These are phyloP conservation scores for Pilasporangium apinafurcum DNA, from an alignment of 352 stramenopile genomes.

Conservation along the genomic window DNA sequence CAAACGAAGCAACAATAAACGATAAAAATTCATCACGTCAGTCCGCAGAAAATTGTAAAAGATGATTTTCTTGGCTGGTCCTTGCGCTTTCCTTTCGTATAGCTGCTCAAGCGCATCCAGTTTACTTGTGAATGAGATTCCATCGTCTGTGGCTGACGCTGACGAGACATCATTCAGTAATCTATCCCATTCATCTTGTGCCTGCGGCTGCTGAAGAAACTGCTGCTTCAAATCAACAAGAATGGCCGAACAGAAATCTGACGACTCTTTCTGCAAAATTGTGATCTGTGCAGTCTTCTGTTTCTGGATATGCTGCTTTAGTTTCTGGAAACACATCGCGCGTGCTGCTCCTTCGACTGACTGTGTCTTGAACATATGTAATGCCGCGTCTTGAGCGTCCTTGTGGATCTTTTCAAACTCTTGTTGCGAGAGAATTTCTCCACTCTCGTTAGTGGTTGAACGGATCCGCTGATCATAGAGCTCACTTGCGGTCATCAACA, in stretches of 20 bases:
- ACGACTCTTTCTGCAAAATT: conserved; percentile 51
- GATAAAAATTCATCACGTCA: conserved; percentile 44
- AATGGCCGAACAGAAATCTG: conserved; percentile 37
- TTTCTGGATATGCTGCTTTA: conserved; percentile 68
- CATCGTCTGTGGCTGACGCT: conserved; percentile 8
- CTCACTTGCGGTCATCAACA: conserved; percentile 40
- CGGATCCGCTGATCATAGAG: conserved; percentile 53
- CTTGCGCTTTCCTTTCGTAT: conserved; percentile 54
- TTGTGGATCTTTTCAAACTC: conserved; percentile 76
- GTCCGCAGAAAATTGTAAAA: conserved; percentile 64
- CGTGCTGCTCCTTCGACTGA: conserved; percentile 65
- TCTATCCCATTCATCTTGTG: conserved; percentile 31
- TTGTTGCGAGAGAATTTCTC: conserved; percentile 45
- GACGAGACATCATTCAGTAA: not conserved
- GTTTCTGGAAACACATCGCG: conserved; percentile 59
- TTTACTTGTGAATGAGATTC: conserved; percentile 16
- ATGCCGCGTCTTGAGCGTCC: conserved; percentile 60
- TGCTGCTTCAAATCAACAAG: conserved; percentile 25
- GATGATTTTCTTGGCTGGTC: conserved; percentile 58
- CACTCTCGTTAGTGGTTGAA: conserved; percentile 9
- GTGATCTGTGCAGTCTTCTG: conserved; percentile 46
- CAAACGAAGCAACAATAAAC: conserved; percentile 39
- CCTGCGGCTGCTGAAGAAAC: conserved; percentile 33
- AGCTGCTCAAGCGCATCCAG: conserved; percentile 40
- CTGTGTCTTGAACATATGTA: conserved; percentile 56